Conservation (phyloP, 768 basidiomycete genomes). For the Suillus alpinus region DNA sequence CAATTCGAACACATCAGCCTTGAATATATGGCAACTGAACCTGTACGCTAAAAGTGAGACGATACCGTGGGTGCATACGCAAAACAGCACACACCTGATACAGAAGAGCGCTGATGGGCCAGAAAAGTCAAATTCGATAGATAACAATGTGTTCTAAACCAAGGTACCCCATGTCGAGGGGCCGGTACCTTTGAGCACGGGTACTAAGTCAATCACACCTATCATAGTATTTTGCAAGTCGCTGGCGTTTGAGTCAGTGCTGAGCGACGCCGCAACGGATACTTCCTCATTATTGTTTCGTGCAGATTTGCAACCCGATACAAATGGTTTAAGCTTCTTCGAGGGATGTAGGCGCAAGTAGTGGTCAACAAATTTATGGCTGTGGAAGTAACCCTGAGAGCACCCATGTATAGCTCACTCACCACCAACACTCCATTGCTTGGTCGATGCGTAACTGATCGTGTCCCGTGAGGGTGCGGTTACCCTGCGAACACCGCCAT, state of each 20-base stretch:
- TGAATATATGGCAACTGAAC: background rate
- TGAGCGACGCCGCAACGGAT: background rate
- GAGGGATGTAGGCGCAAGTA: background rate
- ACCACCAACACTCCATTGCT: background rate
- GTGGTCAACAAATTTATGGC: background rate
- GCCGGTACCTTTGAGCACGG: background rate
- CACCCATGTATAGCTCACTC: background rate
- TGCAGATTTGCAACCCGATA: background rate
- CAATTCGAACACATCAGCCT: no score
- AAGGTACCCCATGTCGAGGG: background rate
- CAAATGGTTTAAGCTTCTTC: background rate
- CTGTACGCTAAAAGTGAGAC: background rate
- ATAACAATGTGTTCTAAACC: background rate
- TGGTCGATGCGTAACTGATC: background rate
- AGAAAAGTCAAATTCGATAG: background rate
- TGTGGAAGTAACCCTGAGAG: background rate
- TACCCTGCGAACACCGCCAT: background rate
- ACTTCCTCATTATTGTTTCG: background rate
- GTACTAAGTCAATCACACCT: background rate
- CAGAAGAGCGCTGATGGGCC: background rate
- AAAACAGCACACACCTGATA: background rate
- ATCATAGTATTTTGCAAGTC: background rate
- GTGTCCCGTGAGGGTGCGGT: background rate
- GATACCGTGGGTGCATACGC: background rate
- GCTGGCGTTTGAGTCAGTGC: background rate